A percentile compares a stretch with the other conserved stretches of the same genome.
These are phyloP conservation scores for Candida neerlandica DNA, from an alignment of 1,139 yeast genomes.

Conservation along the genomic window DNA sequence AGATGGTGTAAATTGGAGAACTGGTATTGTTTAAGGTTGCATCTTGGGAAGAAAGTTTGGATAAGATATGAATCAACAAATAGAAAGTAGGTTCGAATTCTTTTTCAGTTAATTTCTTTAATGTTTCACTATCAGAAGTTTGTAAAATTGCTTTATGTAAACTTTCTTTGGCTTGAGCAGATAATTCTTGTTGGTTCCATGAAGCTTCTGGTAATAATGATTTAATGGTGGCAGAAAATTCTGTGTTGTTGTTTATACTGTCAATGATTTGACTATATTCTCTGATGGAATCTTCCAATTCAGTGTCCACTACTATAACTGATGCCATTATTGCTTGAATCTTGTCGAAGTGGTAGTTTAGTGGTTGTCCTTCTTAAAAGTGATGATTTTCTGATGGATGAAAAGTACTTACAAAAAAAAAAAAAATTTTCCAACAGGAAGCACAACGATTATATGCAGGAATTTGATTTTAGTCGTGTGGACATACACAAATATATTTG, in stretches of 20 bases:
- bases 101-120: constrained; percentile 42
- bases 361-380: not conserved
- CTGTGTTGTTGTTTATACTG: constrained; percentile 29
- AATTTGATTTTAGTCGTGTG: not conserved
- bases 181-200: constrained; percentile 23
- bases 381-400: not conserved
- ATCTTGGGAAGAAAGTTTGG: constrained; percentile 29
- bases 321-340: constrained; percentile 31
- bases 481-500: not conserved
- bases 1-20: constrained; percentile 32
- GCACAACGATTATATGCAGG: constrained; percentile 6
- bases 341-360: not conserved
- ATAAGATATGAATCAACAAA: constrained; percentile 40
- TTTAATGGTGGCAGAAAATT: constrained; percentile 32
- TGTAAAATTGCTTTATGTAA: constrained; percentile 32
- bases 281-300: constrained; percentile 42
- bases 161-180: constrained; percentile 25
- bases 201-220: constrained; percentile 26
- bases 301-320: constrained; percentile 50
- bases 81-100: constrained; percentile 52
- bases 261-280: constrained; percentile 47
- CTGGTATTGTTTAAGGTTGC: constrained; percentile 28
- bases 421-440: constrained; percentile 13
- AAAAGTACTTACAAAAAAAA: constrained; percentile 2
- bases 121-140: constrained; percentile 27